Evolutionary conservation across 2,329 filamentous ascomycete genomes (phyloP).

Genomic region (Akanthomyces lecanii): DNA sequence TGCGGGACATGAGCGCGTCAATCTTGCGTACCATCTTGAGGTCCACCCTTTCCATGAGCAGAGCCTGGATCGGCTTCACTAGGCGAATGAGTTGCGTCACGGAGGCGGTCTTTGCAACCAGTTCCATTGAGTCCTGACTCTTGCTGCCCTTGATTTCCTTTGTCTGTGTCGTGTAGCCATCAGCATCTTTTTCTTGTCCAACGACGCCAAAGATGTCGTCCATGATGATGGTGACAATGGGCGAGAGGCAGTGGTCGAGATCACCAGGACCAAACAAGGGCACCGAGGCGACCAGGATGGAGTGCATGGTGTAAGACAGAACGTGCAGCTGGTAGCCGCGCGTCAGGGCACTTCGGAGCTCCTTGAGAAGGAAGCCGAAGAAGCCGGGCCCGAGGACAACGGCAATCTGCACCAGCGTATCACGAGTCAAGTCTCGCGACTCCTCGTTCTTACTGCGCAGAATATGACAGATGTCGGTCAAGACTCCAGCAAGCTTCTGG

Average conservation of each 20-base stretch:
- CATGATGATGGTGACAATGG: conserved; percentile 83
- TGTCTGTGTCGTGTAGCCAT: conserved; percentile 92
- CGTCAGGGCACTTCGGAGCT: conserved; percentile 76
- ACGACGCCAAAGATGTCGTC: conserved; percentile 93
- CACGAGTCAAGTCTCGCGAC: conserved; percentile 83
- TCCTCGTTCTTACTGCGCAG: conserved; percentile 85
- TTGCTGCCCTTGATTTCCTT: conserved; percentile 98
- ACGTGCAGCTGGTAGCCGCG: conserved; percentile 93
- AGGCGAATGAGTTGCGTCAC: conserved; percentile 69
- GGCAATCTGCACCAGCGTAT: conserved; percentile 80
- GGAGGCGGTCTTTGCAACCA: conserved; percentile 79
- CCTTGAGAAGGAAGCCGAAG: conserved; percentile 90
- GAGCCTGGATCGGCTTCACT: conserved; percentile 69
- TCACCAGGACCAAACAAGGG: conserved; percentile 75
- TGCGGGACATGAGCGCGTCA: conserved; percentile 78
- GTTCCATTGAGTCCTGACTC: conserved; percentile 95
- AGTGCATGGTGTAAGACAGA: conserved; percentile 90
- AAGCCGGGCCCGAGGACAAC: conserved; percentile 74
- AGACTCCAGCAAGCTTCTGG: conserved; percentile 70
- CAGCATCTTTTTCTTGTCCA: conserved; percentile 94
- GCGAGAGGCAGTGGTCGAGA: conserved; percentile 78
- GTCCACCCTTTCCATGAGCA: conserved; percentile 81
- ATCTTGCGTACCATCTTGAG: conserved; percentile 82
- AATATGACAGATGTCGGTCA: conserved; percentile 91
- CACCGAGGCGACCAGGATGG: conserved; percentile 72